Evolutionary conservation across 805 yeast species (phyloP).

Genomic region (Schwanniomyces sp.): DNA sequence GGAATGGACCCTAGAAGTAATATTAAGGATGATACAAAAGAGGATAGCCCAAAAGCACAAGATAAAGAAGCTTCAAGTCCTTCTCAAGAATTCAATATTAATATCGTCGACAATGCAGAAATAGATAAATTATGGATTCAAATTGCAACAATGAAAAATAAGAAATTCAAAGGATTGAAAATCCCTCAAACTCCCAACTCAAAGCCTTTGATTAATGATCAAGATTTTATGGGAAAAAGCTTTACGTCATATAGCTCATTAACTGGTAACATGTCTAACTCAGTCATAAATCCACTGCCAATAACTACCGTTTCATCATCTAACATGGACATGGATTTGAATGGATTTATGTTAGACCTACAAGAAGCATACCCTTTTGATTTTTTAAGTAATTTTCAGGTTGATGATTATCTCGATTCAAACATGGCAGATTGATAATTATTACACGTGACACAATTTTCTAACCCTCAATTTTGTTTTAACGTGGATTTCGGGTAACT

Average conservation of each 20-base stretch:
- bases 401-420: background rate
- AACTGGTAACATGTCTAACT: background rate
- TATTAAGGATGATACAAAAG: background rate
- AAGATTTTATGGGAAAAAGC: background rate
- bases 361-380: constrained; percentile 1
- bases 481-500: background rate
- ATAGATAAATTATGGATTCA: constrained; percentile 38
- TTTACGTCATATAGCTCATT: background rate
- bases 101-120: constrained; percentile 19
- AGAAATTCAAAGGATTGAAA: background rate
- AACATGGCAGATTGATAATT: background rate
- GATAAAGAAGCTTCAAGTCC: background rate
- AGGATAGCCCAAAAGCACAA: background rate
- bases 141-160: constrained; percentile 21
- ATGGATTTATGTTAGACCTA: background rate
- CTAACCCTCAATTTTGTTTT: background rate
- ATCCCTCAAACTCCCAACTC: background rate
- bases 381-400: background rate
- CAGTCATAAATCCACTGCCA: background rate
- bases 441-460: background rate
- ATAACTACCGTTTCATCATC: background rate
- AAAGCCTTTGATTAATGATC: background rate
- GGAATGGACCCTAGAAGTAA: background rate
- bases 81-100: background rate
- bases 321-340: background rate